These are phyloP conservation scores for Xanthoceras sorbifolium DNA, from an alignment of 345 rosid species.

Conservation along the genomic window DNA sequence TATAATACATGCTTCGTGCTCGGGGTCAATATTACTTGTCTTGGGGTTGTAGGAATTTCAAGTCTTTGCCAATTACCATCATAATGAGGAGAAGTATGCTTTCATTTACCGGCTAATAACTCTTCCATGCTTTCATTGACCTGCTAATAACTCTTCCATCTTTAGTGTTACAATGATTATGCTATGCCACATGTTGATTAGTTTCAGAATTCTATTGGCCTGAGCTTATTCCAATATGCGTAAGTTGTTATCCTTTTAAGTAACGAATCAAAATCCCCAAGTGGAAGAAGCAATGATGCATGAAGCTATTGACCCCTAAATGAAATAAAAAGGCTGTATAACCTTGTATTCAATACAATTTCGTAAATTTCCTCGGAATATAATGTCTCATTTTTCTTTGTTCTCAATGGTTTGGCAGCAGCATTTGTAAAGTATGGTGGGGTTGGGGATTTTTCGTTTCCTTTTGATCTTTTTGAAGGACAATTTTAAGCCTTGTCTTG, in stretches of 20 bases:
- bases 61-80: background rate
- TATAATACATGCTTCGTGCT: background rate
- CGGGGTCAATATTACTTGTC: background rate
- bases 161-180: background rate
- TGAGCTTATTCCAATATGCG: background rate
- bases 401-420: no score
- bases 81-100: background rate
- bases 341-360: no score
- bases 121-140: no score
- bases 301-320: background rate
- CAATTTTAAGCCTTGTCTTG: no score
- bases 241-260: background rate
- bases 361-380: no score
- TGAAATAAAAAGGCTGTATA: background rate
- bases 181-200: background rate
- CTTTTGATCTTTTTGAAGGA: no score
- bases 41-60: background rate
- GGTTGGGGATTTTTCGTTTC: no score
- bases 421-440: no score
- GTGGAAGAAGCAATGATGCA: background rate
- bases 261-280: background rate
- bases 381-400: no score
- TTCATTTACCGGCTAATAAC: background rate
- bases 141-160: slow-evolving; percentile 5
- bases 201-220: background rate